Base-by-base conservation (phyloP, 768 basidiomycete species). In the Piloderma croceum region DNA sequence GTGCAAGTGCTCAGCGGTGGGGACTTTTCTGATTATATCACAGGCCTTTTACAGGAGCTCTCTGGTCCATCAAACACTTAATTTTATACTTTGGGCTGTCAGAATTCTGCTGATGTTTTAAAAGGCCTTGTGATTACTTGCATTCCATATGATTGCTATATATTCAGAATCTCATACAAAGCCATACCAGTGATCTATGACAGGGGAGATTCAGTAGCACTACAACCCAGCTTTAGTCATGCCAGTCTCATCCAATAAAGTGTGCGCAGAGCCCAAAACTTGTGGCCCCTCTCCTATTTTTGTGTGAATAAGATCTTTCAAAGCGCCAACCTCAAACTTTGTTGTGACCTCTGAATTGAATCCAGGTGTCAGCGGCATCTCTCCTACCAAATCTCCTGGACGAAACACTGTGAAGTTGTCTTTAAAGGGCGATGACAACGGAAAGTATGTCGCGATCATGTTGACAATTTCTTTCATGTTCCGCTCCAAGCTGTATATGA, bases 281-380 rank as follows among this genome's bases (percentile, higher is more conserved):
- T 85, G 71, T 0, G 94, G 94, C 0, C 94, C 93, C 54, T 91
- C 92, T 1, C 94, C 94, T 6, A 97, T 89, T 32, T 74, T 70
- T 7, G 94, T 97, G 62, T 94, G 91, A 39, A 98, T 97, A 56
- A 97, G 71, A 3, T 79, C 71, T 63, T 90, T 90, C 27, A 98
- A 90, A 2, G 86, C 79, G 1, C 87, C 92, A 6, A 74, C 67
- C 13, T 73, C 75, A 57, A 80, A 89, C 36, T 67, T 71, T 60
- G 81, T 82, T 24, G 85, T 83, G 3, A 93, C 89, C 27, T 67
- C 74, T 25, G 67, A 67, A 57, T 94, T 87, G 69, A 96, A 94
- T 2, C 87, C 88, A 5, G 73, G 64, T 0, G 81, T 66, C 4
- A 83, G 52, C 42, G 61, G 67, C 4, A 76, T 84, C 38, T 71